Evolutionary conservation across 2,329 filamentous ascomycete genomes (phyloP).

Genomic region (Alternaria arbusti): DNA sequence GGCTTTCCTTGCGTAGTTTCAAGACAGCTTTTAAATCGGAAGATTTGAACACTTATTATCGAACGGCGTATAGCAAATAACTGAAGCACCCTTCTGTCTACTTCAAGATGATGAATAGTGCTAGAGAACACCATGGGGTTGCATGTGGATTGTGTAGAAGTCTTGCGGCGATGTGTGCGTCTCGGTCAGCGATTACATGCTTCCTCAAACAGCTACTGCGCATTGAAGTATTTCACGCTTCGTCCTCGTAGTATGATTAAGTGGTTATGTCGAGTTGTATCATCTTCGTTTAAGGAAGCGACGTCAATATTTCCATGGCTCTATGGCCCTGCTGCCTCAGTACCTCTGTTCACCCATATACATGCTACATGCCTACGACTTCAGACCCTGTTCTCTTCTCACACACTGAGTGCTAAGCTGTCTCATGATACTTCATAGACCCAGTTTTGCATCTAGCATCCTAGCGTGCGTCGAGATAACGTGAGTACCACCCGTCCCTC

Average conservation of each 20-base stretch:
- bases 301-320: neutral
- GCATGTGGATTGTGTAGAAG: neutral
- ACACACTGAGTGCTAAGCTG: too few species aligned
- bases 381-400: too few species aligned
- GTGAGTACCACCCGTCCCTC: neutral
- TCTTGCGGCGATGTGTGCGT: neutral
- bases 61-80: neutral
- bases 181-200: neutral
- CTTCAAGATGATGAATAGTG: neutral
- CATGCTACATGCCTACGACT: neutral
- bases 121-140: neutral
- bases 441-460: neutral
- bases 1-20: neutral
- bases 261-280: accelerated
- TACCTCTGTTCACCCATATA: neutral
- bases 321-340: neutral
- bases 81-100: neutral
- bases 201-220: too few species aligned
- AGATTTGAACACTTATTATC: neutral
- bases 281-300: neutral
- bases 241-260: accelerated
- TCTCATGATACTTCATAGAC: neutral
- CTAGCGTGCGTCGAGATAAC: neutral
- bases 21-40: neutral
- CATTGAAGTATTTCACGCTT: too few species aligned